Evolutionary conservation across 1,284 basidiomycete species (phyloP).

Genomic region (Apiotrichum laibachii): DNA sequence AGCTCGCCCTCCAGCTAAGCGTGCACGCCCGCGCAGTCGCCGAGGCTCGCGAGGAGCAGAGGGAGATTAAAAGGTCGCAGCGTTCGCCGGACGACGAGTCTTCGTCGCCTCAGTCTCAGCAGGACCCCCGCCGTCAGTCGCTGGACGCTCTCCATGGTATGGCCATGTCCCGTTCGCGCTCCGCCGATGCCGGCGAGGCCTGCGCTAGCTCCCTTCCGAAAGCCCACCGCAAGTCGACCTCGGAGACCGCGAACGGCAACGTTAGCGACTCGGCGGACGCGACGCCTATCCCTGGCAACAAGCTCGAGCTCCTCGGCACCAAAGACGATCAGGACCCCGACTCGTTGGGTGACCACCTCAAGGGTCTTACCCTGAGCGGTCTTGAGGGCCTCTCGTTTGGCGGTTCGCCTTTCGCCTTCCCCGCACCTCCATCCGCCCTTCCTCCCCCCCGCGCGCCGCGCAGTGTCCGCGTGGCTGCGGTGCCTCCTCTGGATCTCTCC

Average conservation of each 20-base stretch:
- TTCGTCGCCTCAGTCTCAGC: neutral
- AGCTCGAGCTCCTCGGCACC: neutral
- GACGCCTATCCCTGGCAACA: neutral
- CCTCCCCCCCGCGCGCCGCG: conserved; percentile 2
- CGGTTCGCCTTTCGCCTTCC: conserved; percentile 13
- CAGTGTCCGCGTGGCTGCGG: neutral
- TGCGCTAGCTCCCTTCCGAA: neutral
- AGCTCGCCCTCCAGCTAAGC: conserved; percentile 28
- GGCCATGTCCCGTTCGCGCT: conserved; percentile 11
- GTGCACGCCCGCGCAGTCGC: conserved; percentile 16
- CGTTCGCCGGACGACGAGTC: neutral
- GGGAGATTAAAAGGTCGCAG: neutral
- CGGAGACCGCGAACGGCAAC: neutral
- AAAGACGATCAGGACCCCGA: neutral
- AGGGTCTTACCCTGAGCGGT: neutral
- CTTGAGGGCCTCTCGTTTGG: neutral
- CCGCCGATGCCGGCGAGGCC: conserved; percentile 4
- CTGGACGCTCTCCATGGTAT: conserved; percentile 10
- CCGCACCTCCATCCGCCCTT: conserved; percentile 19
- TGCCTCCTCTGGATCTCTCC: neutral
- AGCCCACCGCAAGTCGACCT: neutral
- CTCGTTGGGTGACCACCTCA: neutral
- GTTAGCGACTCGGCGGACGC: neutral
- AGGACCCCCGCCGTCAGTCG: conserved; percentile 2
- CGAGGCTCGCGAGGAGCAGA: neutral